These are phyloP conservation scores for Cystobasidium onofrii DNA, from an alignment of 768 basidiomycete genomes.

Conservation along the genomic window DNA sequence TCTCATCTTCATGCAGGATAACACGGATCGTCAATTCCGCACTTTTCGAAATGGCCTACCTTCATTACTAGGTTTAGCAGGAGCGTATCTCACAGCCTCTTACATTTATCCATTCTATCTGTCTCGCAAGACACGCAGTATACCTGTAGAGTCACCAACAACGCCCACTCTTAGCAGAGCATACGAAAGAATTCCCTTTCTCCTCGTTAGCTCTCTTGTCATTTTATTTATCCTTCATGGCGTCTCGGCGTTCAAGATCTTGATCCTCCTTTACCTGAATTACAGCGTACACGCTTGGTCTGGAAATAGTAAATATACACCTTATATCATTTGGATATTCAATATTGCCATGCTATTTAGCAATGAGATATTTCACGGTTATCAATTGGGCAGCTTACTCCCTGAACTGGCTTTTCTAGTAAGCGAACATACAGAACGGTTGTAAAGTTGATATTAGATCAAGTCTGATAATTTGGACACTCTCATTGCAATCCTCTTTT, in stretches of 20 bases:
- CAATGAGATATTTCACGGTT: slow-evolving; percentile 70
- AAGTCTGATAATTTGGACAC: too few relatives aligned
- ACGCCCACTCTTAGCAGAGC: slow-evolving; percentile 43
- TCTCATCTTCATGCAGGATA: slow-evolving; percentile 56
- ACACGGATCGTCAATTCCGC: slow-evolving; percentile 82
- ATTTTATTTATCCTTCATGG: slow-evolving; percentile 74
- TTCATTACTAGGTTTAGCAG: slow-evolving; percentile 53
- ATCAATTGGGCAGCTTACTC: slow-evolving; percentile 56
- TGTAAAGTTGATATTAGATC: too few relatives aligned
- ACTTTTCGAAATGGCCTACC: slow-evolving; percentile 74
- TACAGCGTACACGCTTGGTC: slow-evolving; percentile 55
- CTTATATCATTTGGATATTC: slow-evolving; percentile 60
- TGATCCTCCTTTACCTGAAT: slow-evolving; percentile 62
- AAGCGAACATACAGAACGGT: slow-evolving; percentile 45
- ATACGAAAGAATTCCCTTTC: slow-evolving; percentile 54
- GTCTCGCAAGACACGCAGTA: slow-evolving; percentile 35
- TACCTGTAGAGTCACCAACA: slow-evolving; percentile 26
- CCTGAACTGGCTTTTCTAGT: slow-evolving; percentile 59
- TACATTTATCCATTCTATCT: slow-evolving; percentile 48
- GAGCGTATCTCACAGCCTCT: slow-evolving; percentile 56
- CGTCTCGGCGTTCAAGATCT: slow-evolving; percentile 65
- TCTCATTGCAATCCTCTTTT: slow-evolving; percentile 34
- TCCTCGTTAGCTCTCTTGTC: slow-evolving; percentile 56
- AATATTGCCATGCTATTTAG: slow-evolving; percentile 65
- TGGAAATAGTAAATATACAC: slow-evolving; percentile 50